phyloP scores from a whole-genome alignment of 163 green algal species.

The Scenedesmus sp. region DNA sequence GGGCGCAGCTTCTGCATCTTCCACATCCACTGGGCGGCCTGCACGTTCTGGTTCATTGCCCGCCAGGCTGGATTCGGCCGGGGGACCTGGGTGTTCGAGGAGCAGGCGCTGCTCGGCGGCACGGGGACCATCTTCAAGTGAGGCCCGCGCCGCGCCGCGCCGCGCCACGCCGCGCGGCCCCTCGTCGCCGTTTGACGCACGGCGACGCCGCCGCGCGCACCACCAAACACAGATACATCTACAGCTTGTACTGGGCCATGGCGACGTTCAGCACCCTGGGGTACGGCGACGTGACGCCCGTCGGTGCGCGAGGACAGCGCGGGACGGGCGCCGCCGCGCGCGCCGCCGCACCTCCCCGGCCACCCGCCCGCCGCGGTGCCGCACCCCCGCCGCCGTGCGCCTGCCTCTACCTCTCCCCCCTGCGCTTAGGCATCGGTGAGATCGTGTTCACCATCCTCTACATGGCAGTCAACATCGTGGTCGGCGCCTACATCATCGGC shows the following conservation, averaged over 20 bases:
- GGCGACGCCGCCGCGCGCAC: too few species aligned
- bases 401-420: background rate
- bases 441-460: constrained; percentile 29
- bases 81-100: constrained; percentile 7
- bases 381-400: too few species aligned
- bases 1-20: constrained; percentile 51
- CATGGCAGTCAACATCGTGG: constrained; percentile 34
- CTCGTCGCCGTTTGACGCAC: background rate
- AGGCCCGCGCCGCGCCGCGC: too few species aligned
- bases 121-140: background rate
- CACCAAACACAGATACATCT: constrained; percentile 56
- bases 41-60: constrained; percentile 63
- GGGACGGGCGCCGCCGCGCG: too few species aligned
- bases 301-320: too few species aligned
- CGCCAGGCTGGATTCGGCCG: constrained; percentile 23
- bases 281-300: too few species aligned
- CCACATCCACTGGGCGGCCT: constrained; percentile 61
- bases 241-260: constrained; percentile 53
- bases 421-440: background rate
- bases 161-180: background rate
- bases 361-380: too few species aligned
- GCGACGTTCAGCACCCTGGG: constrained; percentile 34
- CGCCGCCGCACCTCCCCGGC: too few species aligned
- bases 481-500: constrained; percentile 32
- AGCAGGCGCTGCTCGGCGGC: constrained; percentile 25